These are phyloP conservation scores for Crepidotus variabilis DNA, from an alignment of 768 basidiomycete genomes.

Conservation along the genomic window DNA sequence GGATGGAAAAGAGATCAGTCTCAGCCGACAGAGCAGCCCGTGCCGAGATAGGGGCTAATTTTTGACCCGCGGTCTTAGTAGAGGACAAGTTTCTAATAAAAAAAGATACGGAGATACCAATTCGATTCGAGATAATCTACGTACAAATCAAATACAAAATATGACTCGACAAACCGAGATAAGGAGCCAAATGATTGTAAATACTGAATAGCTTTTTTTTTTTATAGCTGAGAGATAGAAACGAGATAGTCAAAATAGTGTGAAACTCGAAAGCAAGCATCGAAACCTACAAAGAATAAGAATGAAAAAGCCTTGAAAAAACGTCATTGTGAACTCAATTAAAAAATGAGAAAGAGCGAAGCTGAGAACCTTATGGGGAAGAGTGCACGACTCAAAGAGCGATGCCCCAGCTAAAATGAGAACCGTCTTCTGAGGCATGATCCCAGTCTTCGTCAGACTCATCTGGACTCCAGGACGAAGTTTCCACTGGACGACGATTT, in stretches of 20 bases:
- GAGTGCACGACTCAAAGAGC: not conserved
- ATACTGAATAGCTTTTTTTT: too few relatives aligned
- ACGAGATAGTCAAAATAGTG: too few relatives aligned
- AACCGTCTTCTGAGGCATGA: not conserved
- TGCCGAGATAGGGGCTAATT: not conserved
- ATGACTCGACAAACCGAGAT: too few relatives aligned
- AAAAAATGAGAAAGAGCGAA: not conserved
- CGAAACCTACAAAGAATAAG: too few relatives aligned
- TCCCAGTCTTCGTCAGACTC: not conserved
- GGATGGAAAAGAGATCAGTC: not conserved
- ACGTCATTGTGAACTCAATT: not conserved
- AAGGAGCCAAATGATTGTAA: too few relatives aligned
- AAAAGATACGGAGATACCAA: not conserved
- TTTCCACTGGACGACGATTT: not conserved
- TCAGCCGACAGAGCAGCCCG: not conserved
- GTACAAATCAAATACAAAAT: not conserved
- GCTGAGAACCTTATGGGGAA: not conserved
- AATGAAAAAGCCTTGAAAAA: too few relatives aligned
- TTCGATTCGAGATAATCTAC: not conserved
- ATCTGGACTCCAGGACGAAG: not conserved
- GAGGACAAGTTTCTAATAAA: not conserved
- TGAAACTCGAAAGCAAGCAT: too few relatives aligned
- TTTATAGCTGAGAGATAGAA: too few relatives aligned
- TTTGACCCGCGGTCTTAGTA: not conserved
- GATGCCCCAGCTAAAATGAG: not conserved